A percentile compares a stretch with the other conserved stretches of the same genome.
phyloP scores from a whole-genome alignment of 805 yeast genomes.

The Kodamaea neixiangensis region DNA sequence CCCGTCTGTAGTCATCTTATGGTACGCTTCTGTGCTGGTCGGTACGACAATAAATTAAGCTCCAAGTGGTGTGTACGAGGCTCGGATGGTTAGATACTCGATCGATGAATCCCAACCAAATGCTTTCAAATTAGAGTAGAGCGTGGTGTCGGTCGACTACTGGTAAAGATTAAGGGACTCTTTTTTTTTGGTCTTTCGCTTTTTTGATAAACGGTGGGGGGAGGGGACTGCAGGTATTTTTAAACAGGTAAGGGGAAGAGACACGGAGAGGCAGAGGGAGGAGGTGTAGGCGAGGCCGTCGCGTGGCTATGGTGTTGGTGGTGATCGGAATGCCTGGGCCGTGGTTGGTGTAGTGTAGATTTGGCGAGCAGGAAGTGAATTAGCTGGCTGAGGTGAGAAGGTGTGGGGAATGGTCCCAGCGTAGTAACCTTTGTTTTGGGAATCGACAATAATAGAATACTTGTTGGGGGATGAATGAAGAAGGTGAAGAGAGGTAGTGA shows the following conservation, averaged over 20 bases:
- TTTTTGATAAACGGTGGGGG: background rate
- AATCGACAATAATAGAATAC: too few species aligned
- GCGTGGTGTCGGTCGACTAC: background rate
- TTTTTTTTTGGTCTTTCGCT: background rate
- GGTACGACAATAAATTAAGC: background rate
- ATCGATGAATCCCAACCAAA: background rate
- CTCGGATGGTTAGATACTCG: background rate
- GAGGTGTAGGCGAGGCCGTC: background rate
- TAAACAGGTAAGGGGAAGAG: background rate
- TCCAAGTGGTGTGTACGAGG: background rate
- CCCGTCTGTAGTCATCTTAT: slow-evolving; percentile 42
- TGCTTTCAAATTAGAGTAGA: background rate
- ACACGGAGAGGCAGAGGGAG: background rate
- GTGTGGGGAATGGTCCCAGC: too few species aligned
- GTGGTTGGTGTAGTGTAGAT: too few species aligned
- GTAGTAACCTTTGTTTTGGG: too few species aligned
- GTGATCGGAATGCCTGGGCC: too few species aligned
- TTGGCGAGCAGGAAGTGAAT: too few species aligned
- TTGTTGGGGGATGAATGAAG: too few species aligned
- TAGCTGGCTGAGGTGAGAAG: too few species aligned
- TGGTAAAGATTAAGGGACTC: background rate
- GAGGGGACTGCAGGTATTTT: background rate
- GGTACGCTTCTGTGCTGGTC: background rate
- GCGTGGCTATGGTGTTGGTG: too few species aligned
- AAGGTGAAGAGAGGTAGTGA: too few species aligned